phyloP scores from a whole-genome alignment of 169 alveolate genomes.

The Cryptosporidium meleagridis region DNA sequence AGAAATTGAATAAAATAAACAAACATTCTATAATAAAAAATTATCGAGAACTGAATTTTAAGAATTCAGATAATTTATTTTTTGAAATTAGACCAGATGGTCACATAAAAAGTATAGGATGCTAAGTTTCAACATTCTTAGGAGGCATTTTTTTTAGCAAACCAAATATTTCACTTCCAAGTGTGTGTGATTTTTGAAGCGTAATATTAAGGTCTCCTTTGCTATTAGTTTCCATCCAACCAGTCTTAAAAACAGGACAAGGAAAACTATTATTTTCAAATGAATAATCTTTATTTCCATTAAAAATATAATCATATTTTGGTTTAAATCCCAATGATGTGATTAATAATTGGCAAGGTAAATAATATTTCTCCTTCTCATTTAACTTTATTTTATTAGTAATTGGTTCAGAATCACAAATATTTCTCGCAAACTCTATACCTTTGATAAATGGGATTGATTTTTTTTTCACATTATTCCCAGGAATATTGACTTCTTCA shows the following conservation, averaged over 20 bases:
- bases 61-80: not conserved
- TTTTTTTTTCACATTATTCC: not conserved
- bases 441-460: constrained; percentile 44
- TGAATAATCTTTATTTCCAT: not conserved
- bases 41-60: constrained; percentile 4
- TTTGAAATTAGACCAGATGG: constrained; percentile 25
- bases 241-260: constrained; percentile 43
- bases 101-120: not conserved
- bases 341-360: constrained; percentile 65
- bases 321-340: constrained; percentile 63
- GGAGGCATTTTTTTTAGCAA: not conserved
- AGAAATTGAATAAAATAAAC: not conserved
- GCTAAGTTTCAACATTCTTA: not conserved
- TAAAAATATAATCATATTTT: constrained; percentile 1
- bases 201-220: constrained; percentile 48
- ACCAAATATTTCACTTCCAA: not conserved
- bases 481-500: constrained; percentile 1
- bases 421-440: constrained; percentile 9
- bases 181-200: not conserved
- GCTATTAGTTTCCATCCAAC: constrained; percentile 68
- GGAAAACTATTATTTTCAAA: not conserved
- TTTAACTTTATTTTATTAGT: not conserved
- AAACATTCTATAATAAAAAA: not conserved
- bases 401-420: not conserved
- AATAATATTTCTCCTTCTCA: not conserved